These are phyloP conservation scores for Cryptococcus depauperatus DNA, from an alignment of 1,284 basidiomycete species.

Conservation along the genomic window DNA sequence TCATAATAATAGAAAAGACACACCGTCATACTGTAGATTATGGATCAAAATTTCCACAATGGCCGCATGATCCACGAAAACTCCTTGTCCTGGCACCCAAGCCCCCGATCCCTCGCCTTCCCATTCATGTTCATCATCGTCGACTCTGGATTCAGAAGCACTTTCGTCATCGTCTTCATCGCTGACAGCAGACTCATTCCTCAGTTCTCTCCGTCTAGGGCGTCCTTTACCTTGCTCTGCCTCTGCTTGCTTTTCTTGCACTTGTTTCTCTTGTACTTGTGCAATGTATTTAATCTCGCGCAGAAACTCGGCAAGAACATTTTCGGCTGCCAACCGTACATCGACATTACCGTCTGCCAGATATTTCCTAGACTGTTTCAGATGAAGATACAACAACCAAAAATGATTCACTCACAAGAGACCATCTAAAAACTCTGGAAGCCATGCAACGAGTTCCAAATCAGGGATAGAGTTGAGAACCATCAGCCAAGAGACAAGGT, in stretches of 20 bases:
- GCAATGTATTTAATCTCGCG: slow-evolving; percentile 85
- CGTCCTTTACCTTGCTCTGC: too few species aligned
- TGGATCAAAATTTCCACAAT: slow-evolving; percentile 92
- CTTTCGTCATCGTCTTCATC: slow-evolving; percentile 31
- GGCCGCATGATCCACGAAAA: slow-evolving; percentile 80
- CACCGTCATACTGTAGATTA: slow-evolving; percentile 77
- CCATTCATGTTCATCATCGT: slow-evolving; percentile 25
- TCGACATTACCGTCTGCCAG: slow-evolving; percentile 92
- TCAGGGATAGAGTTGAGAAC: slow-evolving; percentile 96
- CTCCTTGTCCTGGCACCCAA: slow-evolving; percentile 89
- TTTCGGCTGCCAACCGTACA: slow-evolving; percentile 84
- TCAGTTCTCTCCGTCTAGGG: slow-evolving; percentile 40
- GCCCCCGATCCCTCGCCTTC: slow-evolving; percentile 48
- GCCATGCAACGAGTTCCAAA: slow-evolving; percentile 84
- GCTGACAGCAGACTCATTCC: slow-evolving; percentile 46
- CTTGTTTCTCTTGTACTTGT: slow-evolving; percentile 52
- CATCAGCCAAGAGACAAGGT: slow-evolving; percentile 92
- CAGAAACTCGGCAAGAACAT: slow-evolving; percentile 83
- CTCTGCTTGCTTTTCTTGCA: slow-evolving; percentile 17
- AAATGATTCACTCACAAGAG: slow-evolving; percentile 67
- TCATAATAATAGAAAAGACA: slow-evolving; percentile 37
- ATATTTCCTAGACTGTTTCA: slow-evolving; percentile 61
- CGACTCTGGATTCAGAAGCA: slow-evolving; percentile 12
- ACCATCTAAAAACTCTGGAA: slow-evolving; percentile 91
- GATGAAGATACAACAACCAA: too few species aligned